Conservation (phyloP, 2,329 filamentous ascomycete genomes). For the Salinomyces thailandicus region DNA sequence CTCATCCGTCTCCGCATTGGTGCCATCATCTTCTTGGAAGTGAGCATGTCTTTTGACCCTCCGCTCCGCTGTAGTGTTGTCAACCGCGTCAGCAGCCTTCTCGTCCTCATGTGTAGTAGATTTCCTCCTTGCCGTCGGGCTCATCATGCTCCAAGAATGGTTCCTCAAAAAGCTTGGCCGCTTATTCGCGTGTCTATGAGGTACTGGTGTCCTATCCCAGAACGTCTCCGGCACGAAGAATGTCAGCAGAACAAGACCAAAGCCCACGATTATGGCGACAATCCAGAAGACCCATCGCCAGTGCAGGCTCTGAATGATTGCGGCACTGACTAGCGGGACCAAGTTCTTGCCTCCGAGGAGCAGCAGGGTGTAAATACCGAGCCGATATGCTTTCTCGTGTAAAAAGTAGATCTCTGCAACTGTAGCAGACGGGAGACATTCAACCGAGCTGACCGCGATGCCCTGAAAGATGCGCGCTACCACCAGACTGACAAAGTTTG, state of each 20-base stretch:
- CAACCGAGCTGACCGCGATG: conserved; percentile 76
- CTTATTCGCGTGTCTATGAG: conserved; percentile 30
- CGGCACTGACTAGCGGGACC: conserved; percentile 76
- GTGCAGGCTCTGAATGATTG: conserved; percentile 61
- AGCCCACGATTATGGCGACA: conserved; percentile 66
- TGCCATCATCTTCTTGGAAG: conserved; percentile 11
- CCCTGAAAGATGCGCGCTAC: conserved; percentile 80
- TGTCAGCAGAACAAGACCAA: conserved; percentile 63
- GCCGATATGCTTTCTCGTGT: conserved; percentile 82
- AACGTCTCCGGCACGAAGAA: conserved; percentile 92
- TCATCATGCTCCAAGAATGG: conserved; percentile 8
- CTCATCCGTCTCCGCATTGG: conserved; percentile 16
- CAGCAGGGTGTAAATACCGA: conserved; percentile 86
- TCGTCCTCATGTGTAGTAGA: conserved; percentile 4
- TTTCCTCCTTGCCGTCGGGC: conserved; percentile 4
- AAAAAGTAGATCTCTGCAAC: conserved; percentile 96
- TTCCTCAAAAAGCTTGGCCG: conserved; percentile 8
- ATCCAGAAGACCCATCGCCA: conserved; percentile 62
- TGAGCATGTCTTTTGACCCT: conserved; percentile 10
- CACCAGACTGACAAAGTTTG: conserved; percentile 67
- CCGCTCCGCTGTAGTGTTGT: conserved; percentile 5
- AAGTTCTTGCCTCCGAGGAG: conserved; percentile 78
- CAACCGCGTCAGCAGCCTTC: conserved; percentile 1
- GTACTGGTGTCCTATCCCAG: conserved; percentile 72
- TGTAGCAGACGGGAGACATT: conserved; percentile 84